Conservation (phyloP, 306 rosid genomes). For the Cucumis cinereus region DNA sequence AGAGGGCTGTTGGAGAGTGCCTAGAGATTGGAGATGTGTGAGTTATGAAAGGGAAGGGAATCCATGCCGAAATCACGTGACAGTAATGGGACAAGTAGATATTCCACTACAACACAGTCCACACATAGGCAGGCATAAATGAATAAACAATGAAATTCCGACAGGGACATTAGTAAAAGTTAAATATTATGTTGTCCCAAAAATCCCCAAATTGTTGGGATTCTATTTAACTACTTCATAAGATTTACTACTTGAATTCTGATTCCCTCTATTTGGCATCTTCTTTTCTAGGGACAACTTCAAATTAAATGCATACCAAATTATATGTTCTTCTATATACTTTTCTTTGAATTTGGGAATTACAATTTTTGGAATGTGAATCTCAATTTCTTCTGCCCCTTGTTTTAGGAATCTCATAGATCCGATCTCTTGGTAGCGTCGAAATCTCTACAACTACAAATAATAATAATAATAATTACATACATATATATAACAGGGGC, state of each 20-base stretch:
- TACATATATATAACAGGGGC: too few relatives aligned
- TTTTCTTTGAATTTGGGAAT: background rate
- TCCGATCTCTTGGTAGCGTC: background rate
- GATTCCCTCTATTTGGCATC: background rate
- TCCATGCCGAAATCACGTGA: conserved; percentile 6
- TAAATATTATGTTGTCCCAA: background rate
- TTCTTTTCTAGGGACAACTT: background rate
- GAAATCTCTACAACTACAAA: background rate
- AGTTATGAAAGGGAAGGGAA: background rate
- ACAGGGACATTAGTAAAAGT: background rate
- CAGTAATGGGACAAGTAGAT: background rate
- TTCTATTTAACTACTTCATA: background rate
- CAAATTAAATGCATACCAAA: background rate
- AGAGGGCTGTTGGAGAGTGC: too few relatives aligned
- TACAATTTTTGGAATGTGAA: background rate
- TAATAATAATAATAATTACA: too few relatives aligned
- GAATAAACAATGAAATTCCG: background rate
- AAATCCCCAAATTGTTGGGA: background rate
- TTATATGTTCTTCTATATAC: too few relatives aligned
- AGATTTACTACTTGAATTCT: background rate
- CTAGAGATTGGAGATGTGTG: background rate
- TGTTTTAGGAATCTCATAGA: background rate
- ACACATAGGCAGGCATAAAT: too few relatives aligned
- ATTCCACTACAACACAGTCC: background rate
- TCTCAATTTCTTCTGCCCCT: background rate